Conservation (phyloP, 2,329 filamentous ascomycete species). For the Aspergillus tamarii region DNA sequence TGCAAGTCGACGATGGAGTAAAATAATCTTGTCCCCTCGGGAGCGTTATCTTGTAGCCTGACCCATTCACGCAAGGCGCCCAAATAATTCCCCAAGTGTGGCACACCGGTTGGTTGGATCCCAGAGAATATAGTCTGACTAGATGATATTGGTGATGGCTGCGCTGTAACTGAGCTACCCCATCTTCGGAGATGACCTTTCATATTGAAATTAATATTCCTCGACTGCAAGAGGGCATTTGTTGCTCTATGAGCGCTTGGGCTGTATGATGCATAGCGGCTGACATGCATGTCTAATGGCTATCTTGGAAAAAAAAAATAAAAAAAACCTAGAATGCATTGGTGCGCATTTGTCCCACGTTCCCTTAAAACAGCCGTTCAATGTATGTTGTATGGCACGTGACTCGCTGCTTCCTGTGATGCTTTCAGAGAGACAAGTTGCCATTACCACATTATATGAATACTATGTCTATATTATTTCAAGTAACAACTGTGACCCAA, state of each 20-base stretch:
- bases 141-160: conserved; percentile 3
- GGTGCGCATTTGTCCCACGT: not conserved
- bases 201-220: not conserved
- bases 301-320: not conserved
- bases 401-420: not conserved
- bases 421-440: not conserved
- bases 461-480: not conserved
- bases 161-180: conserved; percentile 16
- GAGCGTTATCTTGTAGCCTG: conserved; percentile 69
- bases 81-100: conserved; percentile 93
- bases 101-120: conserved; percentile 93
- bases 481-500: not conserved
- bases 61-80: conserved; percentile 89
- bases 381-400: not conserved
- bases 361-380: not conserved
- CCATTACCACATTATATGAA: not conserved
- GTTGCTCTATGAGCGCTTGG: not conserved
- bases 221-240: not conserved
- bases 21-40: conserved; percentile 64
- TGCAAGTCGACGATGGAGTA: conserved; percentile 94
- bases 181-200: conserved; percentile 14
- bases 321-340: not conserved
- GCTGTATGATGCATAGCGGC: not conserved
- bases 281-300: not conserved
- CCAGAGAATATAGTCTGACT: conserved; percentile 77